Percentiles rank a stretch among this genome's conserved stretches.
phyloP scores from a whole-genome alignment of 768 basidiomycete species.

The Pleurotus salmoneostramineus region DNA sequence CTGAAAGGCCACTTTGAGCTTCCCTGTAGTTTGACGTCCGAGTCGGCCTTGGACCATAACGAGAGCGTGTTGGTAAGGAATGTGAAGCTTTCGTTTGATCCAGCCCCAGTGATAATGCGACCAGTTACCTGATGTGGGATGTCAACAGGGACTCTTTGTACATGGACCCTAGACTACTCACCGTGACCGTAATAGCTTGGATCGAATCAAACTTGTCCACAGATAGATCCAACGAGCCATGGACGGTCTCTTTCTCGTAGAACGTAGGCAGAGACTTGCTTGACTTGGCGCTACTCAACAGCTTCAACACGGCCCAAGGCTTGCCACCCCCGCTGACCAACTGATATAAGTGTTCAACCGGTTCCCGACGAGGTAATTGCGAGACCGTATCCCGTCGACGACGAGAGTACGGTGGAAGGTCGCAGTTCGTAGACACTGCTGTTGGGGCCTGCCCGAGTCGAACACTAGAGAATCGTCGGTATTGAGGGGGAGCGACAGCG shows the following conservation, averaged over 20 bases:
- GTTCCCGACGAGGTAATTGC: slow-evolving; percentile 7
- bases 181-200: slow-evolving; percentile 40
- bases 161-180: slow-evolving; percentile 18
- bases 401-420: slow-evolving; percentile 17
- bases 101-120: slow-evolving; percentile 46
- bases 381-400: slow-evolving; percentile 2
- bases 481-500: slow-evolving; percentile 44
- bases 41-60: slow-evolving; percentile 45
- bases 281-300: slow-evolving; percentile 38
- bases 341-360: slow-evolving; percentile 18
- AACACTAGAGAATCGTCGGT: slow-evolving; percentile 41
- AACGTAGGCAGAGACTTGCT: slow-evolving; percentile 47
- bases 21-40: slow-evolving; percentile 40
- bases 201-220: slow-evolving; percentile 52
- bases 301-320: slow-evolving; percentile 41
- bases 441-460: slow-evolving; percentile 46
- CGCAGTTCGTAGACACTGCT: background rate
- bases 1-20: slow-evolving; percentile 45
- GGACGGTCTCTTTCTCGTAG: slow-evolving; percentile 52
- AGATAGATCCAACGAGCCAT: slow-evolving; percentile 39
- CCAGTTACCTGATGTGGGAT: slow-evolving; percentile 37
- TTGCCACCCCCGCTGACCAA: slow-evolving; percentile 29
- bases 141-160: background rate
- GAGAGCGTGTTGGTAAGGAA: slow-evolving; percentile 41
- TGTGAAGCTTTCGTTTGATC: slow-evolving; percentile 34